Evolutionary conservation across 768 basidiomycete species (phyloP), one percentile per base, ranked within the genome.

Genomic region (Mrakia frigida): DNA sequence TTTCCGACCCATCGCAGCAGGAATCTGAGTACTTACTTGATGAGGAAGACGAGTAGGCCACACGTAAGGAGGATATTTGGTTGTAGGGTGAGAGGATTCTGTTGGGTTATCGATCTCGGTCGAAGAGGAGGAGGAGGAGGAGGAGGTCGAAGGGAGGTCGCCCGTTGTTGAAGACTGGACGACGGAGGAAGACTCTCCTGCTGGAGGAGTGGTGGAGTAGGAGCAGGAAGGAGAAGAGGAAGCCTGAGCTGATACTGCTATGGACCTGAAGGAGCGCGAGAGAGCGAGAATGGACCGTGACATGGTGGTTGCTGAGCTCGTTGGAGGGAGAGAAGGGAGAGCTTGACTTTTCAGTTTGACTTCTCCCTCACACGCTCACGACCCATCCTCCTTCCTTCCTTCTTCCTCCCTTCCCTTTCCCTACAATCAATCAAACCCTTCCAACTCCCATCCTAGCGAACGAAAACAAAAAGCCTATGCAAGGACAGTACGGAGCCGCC

Each of bases 21-120:
- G 33, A 11, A 39, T 23, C 0, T 18, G 11, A n/a, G 10, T 33
- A 63, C 60, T 37, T 21, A 77, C 76, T 63, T 77, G 70, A 39
- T 56, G 53, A 23, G 76, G 76, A 3, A 77, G 50, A 25, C 43
- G 63, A 37, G 67, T 23, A 7, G 75, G 75, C 33, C 39, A 71
- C 3, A 2, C 5, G 70, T 70, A 76, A 35, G 75, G 70, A 43
- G 69, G 60, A 33, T 43, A 10, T 11, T 60, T 52, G 46, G 23
- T 23, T 0, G 41, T 0, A 50, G 69, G 10, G 14, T 41, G 9
- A 50, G 73, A 28, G 9, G 59, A 25, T 3, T 61, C 59, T 56
- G 31, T 16, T 11, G 10, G 39, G n/a, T 60, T 23, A 11, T 33
- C 63, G 70, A 16, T 23, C 35, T 33, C 46, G 1, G 74, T 56